These are phyloP conservation scores for Phytopythium oedochilum DNA, from an alignment of 352 stramenopile species.

Conservation along the genomic window DNA sequence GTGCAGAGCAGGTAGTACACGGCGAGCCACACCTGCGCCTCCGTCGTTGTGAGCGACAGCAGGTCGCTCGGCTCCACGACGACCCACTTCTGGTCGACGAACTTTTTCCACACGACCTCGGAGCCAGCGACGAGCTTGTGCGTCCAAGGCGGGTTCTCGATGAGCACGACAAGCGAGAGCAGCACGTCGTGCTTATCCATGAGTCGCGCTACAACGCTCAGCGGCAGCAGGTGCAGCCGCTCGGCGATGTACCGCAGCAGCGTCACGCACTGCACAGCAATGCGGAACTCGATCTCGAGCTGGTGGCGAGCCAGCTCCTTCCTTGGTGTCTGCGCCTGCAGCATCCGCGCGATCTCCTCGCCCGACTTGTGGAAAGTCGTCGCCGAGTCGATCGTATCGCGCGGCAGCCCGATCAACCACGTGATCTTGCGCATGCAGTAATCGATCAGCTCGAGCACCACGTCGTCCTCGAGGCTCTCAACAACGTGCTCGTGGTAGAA, in stretches of 20 bases:
- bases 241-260: slow-evolving; percentile 90
- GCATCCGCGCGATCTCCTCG: slow-evolving; percentile 60
- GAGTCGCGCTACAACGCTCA: slow-evolving; percentile 88
- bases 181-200: slow-evolving; percentile 96
- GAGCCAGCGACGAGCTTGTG: slow-evolving; percentile 37
- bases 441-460: slow-evolving; percentile 92
- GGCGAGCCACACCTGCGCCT: slow-evolving; percentile 93
- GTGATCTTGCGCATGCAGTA: slow-evolving; percentile 90
- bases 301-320: slow-evolving; percentile 66
- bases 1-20: slow-evolving; percentile 94
- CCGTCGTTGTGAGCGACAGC: slow-evolving; percentile 89
- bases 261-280: slow-evolving; percentile 83
- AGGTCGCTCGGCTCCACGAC: slow-evolving; percentile 84
- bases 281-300: slow-evolving; percentile 85
- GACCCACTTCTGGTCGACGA: slow-evolving; percentile 91
- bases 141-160: slow-evolving; percentile 97
- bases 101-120: slow-evolving; percentile 87
- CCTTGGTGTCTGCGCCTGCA: slow-evolving; percentile 44
- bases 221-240: slow-evolving; percentile 78
- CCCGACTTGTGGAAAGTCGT: slow-evolving; percentile 75
- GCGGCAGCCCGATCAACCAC: slow-evolving; percentile 69
- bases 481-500: slow-evolving; percentile 89
- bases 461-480: slow-evolving; percentile 83
- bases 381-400: slow-evolving; percentile 39
- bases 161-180: slow-evolving; percentile 87